Evolutionary conservation across 805 yeast species (phyloP).

Genomic region (Teunomyces barrocoloradensis): DNA sequence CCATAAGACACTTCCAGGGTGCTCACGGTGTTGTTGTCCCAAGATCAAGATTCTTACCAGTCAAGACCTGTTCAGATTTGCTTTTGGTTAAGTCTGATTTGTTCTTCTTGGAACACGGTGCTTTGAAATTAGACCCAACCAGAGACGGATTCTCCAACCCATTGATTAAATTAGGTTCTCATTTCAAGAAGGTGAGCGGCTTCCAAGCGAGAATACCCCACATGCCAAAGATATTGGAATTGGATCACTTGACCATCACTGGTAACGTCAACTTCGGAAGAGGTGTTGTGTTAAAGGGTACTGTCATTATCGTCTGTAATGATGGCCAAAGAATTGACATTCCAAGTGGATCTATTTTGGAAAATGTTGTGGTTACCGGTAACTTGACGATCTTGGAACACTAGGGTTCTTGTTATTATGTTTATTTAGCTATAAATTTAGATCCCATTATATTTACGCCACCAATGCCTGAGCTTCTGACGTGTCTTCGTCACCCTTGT

Average conservation of each 20-base stretch:
- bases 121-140: constrained; percentile 75
- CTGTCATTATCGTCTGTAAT: constrained; percentile 95
- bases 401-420: constrained; percentile 26
- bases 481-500: constrained; percentile 34
- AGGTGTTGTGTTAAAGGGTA: constrained; percentile 88
- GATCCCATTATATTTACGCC: constrained; percentile 1
- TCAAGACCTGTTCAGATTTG: constrained; percentile 94
- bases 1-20: constrained; percentile 89
- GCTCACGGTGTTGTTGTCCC: constrained; percentile 99
- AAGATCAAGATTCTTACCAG: constrained; percentile 96
- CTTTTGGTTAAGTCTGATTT: constrained; percentile 93
- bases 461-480: constrained; percentile 23
- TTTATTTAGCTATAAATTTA: not conserved
- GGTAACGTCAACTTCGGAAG: constrained; percentile 94
- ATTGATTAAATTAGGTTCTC: constrained; percentile 92
- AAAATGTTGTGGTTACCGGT: constrained; percentile 97
- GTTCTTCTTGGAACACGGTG: constrained; percentile 88
- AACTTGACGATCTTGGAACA: constrained; percentile 93
- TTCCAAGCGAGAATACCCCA: constrained; percentile 89
- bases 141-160: constrained; percentile 93
- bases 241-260: constrained; percentile 95
- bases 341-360: constrained; percentile 93
- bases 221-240: constrained; percentile 93
- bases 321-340: constrained; percentile 96
- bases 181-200: constrained; percentile 91